Evolutionary conservation across 306 rosid genomes (phyloP).

Genomic region (Aeschynomene evenia): DNA sequence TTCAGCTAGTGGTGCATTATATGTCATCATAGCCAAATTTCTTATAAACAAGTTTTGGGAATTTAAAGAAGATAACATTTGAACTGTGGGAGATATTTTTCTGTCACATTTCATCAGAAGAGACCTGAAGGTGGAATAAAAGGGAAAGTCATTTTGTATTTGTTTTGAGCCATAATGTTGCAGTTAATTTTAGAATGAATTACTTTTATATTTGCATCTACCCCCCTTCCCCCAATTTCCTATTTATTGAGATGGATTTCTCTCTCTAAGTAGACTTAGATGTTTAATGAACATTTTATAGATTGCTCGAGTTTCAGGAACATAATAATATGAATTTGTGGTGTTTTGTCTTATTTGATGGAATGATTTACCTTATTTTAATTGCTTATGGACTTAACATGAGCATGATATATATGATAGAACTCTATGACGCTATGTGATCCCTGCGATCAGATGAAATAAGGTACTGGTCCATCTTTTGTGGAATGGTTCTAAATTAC

Average conservation of each 20-base stretch:
- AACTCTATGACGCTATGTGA: no score
- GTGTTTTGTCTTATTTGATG: conserved; percentile 13
- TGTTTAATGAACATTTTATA: conserved; percentile 34
- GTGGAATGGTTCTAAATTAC: no score
- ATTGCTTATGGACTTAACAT: no score
- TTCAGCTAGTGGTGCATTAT: conserved; percentile 35
- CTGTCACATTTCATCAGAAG: conserved; percentile 25
- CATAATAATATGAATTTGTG: conserved; percentile 23
- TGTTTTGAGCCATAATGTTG: conserved; percentile 37
- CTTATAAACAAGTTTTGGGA: conserved; percentile 38
- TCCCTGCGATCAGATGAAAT: no score
- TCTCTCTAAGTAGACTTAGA: conserved; percentile 26
- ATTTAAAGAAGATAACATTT: conserved; percentile 23
- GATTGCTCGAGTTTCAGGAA: conserved; percentile 36
- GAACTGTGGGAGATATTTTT: conserved; percentile 39
- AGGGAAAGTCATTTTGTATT: conserved; percentile 29
- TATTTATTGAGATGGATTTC: conserved; percentile 26
- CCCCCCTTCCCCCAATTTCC: neutral
- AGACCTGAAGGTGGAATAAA: conserved; percentile 32
- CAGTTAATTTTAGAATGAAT: conserved; percentile 32
- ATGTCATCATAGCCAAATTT: conserved; percentile 35
- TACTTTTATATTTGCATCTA: conserved; percentile 17
- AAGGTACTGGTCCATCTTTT: no score
- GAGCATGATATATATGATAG: no score
- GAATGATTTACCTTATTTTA: neutral